These are phyloP conservation scores for Draba incana DNA, from an alignment of 345 rosid genomes.

Conservation along the genomic window DNA sequence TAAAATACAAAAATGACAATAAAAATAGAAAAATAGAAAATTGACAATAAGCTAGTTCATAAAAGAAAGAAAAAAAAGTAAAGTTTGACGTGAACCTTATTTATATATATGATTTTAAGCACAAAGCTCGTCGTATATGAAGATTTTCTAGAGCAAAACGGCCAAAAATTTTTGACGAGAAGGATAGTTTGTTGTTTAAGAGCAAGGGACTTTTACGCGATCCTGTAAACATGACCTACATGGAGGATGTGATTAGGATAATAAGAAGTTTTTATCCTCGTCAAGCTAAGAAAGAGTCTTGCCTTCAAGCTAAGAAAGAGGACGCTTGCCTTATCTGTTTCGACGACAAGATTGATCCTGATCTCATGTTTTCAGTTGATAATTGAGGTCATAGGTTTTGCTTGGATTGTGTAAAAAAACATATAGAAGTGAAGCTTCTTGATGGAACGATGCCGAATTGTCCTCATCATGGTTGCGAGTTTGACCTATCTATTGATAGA, in stretches of 20 bases:
- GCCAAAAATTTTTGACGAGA: not conserved
- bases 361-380: constrained; percentile 56
- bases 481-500: constrained; percentile 49
- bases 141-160: not conserved
- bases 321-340: constrained; percentile 58
- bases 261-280: too few relatives aligned
- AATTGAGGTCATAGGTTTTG: constrained; percentile 65
- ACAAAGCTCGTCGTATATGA: too few relatives aligned
- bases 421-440: constrained; percentile 64
- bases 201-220: too few relatives aligned
- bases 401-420: constrained; percentile 67
- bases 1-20: too few relatives aligned
- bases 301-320: constrained; percentile 36
- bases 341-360: constrained; percentile 47
- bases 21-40: too few relatives aligned
- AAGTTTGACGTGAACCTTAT: too few relatives aligned
- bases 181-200: too few relatives aligned
- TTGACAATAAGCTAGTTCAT: too few relatives aligned
- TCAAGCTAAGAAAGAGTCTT: too few relatives aligned
- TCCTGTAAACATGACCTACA: not conserved
- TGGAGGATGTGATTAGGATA: not conserved
- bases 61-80: too few relatives aligned
- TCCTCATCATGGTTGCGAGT: constrained; percentile 63
- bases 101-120: too few relatives aligned
- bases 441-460: constrained; percentile 55